Conservation (phyloP, 163 green algal genomes). For the Coccomyxa subellipsoidea region DNA sequence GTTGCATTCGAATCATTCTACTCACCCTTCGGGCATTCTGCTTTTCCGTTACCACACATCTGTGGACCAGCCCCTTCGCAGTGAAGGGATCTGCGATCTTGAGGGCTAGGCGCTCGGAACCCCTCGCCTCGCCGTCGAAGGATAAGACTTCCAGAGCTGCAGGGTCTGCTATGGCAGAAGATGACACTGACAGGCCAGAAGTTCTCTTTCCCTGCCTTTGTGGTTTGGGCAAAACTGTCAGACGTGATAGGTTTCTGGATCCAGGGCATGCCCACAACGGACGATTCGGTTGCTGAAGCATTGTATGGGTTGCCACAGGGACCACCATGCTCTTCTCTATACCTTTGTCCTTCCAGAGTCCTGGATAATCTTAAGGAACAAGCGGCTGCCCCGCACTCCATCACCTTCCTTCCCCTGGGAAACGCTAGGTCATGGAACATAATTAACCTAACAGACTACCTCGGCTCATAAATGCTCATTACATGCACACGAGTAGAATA, state of each 20-base stretch:
- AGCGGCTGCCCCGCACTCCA: neutral
- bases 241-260: neutral
- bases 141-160: constrained; percentile 38
- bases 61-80: constrained; percentile 89
- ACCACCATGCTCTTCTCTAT: neutral
- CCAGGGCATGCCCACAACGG: neutral
- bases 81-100: constrained; percentile 66
- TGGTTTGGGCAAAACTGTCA: neutral
- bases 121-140: constrained; percentile 49
- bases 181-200: neutral
- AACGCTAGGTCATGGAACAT: too few relatives aligned
- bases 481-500: neutral
- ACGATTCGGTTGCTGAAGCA: neutral
- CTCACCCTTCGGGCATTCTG: constrained; percentile 80
- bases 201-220: neutral
- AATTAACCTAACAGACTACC: too few relatives aligned
- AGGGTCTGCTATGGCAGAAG: constrained; percentile 13
- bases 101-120: constrained; percentile 61
- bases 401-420: too few relatives aligned
- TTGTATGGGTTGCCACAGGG: neutral
- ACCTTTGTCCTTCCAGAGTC: neutral
- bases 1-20: too few relatives aligned
- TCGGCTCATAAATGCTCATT: neutral
- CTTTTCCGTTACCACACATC: constrained; percentile 82
- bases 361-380: neutral